These are phyloP conservation scores for Castanea crenata DNA, from an alignment of 306 rosid genomes.

Conservation along the genomic window DNA sequence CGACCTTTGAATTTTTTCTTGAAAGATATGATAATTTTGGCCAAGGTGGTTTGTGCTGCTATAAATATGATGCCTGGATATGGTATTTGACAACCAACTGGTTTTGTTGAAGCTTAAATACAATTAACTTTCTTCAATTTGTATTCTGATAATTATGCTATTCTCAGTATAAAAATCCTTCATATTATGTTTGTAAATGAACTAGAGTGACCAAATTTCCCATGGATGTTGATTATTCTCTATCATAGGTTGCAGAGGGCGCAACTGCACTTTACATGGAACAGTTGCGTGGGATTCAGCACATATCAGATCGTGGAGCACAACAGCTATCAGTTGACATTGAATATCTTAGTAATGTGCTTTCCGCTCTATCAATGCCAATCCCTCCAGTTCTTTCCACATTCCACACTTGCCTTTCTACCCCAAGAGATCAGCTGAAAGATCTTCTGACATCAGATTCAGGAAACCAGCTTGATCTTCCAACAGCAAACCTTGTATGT, in stretches of 20 bases:
- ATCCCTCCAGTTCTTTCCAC: slow-evolving; percentile 74
- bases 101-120: neutral
- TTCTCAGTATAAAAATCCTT: neutral
- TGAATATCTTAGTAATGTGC: slow-evolving; percentile 90
- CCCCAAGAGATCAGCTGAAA: slow-evolving; percentile 72
- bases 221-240: neutral
- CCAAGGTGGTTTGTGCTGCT: neutral
- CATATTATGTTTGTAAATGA: neutral
- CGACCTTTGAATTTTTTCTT: neutral
- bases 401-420: slow-evolving; percentile 75
- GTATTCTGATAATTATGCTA: neutral
- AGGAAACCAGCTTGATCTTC: slow-evolving; percentile 71
- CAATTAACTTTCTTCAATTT: neutral
- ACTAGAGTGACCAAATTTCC: neutral
- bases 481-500: slow-evolving; percentile 86
- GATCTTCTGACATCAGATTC: slow-evolving; percentile 70
- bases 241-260: slow-evolving; percentile 91
- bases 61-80: neutral
- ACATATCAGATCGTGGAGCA: slow-evolving; percentile 86
- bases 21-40: neutral
- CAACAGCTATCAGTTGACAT: slow-evolving; percentile 90
- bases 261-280: slow-evolving; percentile 91
- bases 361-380: slow-evolving; percentile 90
- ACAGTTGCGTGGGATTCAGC: slow-evolving; percentile 82
- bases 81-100: neutral